Conservation (phyloP, 495 filamentous ascomycete genomes). For the Talaromyces ruber region DNA sequence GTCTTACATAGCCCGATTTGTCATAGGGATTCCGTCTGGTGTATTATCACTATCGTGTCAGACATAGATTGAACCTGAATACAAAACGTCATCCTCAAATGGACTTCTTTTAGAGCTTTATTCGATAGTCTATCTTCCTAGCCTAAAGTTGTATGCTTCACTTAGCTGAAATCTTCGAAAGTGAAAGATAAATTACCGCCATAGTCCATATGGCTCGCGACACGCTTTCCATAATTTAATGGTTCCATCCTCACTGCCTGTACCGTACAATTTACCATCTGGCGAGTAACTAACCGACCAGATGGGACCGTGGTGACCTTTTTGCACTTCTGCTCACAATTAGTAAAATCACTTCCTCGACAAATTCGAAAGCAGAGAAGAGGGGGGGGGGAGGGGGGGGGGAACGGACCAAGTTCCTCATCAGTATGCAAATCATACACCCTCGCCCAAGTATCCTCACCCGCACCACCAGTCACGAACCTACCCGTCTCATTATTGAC, state of each 20-base stretch:
- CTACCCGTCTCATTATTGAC: constrained; percentile 72
- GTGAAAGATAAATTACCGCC: constrained; percentile 32
- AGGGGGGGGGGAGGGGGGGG: neutral
- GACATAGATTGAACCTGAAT: neutral
- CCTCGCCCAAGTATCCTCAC: constrained; percentile 85
- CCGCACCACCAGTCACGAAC: constrained; percentile 76
- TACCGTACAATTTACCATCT: constrained; percentile 90
- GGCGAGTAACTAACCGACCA: constrained; percentile 93
- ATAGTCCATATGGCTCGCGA: constrained; percentile 58
- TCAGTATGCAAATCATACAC: constrained; percentile 81
- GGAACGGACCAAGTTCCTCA: constrained; percentile 58
- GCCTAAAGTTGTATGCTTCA: neutral
- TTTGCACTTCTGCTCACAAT: constrained; percentile 64
- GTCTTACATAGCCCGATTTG: neutral
- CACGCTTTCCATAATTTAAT: constrained; percentile 87
- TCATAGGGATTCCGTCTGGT: neutral
- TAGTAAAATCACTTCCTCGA: neutral
- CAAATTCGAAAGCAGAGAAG: neutral
- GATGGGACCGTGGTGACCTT: constrained; percentile 94
- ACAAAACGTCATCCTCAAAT: neutral
- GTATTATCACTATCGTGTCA: neutral
- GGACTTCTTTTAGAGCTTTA: neutral
- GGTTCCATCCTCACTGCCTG: constrained; percentile 93
- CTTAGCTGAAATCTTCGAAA: neutral
- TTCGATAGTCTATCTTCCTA: neutral